A percentile compares a stretch with the other conserved stretches of the same genome.
phyloP scores from a whole-genome alignment of 495 filamentous ascomycete genomes.

The Tuber calosporum region DNA sequence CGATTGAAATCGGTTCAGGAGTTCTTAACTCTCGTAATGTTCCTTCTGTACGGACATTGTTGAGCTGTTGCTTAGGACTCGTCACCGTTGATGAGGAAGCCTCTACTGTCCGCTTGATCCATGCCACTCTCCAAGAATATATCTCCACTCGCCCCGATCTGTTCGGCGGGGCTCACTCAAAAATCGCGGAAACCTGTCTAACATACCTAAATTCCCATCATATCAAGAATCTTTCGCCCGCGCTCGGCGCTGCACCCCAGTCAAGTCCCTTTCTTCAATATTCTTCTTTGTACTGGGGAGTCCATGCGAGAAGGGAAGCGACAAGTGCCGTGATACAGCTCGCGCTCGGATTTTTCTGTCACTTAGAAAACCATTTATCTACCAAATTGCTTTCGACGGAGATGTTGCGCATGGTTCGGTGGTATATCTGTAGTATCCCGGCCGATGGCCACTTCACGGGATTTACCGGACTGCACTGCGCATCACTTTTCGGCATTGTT shows the following conservation, averaged over 20 bases:
- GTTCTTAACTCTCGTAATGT: neutral
- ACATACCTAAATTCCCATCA: neutral
- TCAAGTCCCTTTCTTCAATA: neutral
- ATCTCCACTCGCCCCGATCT: neutral
- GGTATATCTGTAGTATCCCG: too few relatives aligned
- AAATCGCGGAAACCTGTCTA: neutral
- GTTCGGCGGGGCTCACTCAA: neutral
- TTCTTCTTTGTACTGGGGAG: neutral
- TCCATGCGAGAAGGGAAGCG: neutral
- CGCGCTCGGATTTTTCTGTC: too few relatives aligned
- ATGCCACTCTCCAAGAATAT: neutral
- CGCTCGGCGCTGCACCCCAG: neutral
- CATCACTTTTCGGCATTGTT: too few relatives aligned
- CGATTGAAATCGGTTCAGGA: neutral
- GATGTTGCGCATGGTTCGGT: too few relatives aligned
- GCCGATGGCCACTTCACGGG: too few relatives aligned
- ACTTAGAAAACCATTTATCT: too few relatives aligned
- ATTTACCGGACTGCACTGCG: too few relatives aligned
- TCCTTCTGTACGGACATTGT: neutral
- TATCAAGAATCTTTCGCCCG: neutral
- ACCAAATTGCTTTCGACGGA: too few relatives aligned
- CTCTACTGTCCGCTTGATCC: neutral
- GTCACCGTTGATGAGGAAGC: neutral
- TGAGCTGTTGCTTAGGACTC: neutral
- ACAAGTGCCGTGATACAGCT: too few relatives aligned